These are phyloP conservation scores for Saccharum hybrid DNA, from an alignment of 202 grass and related monocot genomes.

Conservation along the genomic window DNA sequence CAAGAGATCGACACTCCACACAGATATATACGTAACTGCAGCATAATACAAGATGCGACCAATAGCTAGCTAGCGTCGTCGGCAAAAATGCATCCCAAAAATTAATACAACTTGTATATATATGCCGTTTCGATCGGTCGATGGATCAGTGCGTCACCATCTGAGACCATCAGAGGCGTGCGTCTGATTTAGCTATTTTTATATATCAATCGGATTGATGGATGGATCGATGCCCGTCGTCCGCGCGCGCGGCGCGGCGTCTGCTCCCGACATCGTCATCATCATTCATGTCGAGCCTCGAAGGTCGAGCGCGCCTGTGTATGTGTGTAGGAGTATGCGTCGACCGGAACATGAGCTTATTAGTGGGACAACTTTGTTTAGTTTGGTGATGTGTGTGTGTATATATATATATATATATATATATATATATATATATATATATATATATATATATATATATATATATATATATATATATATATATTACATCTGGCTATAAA, in stretches of 20 bases:
- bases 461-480: no score
- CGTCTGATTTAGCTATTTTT: no score
- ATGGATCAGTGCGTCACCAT: conserved; percentile 7
- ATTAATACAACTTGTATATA: conserved; percentile 8
- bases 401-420: no score
- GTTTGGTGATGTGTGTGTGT: conserved; percentile 5
- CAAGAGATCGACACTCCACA: conserved; percentile 23
- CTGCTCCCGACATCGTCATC: conserved; percentile 27
- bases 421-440: no score
- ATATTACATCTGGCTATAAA: no score
- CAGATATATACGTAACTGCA: background rate
- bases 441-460: no score
- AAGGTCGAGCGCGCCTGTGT: background rate
- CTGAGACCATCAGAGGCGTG: no score
- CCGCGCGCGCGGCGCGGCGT: background rate
- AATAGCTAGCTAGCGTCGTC: conserved; percentile 41
- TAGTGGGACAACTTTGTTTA: background rate
- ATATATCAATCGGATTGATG: no score
- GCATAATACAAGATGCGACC: background rate
- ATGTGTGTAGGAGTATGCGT: background rate
- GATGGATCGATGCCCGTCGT: background rate
- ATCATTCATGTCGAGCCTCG: background rate
- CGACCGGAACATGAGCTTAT: background rate
- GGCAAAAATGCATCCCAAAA: conserved; percentile 37
- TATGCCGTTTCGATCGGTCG: background rate